Conservation (phyloP, 345 rosid species). For the Iberis pinnata region DNA sequence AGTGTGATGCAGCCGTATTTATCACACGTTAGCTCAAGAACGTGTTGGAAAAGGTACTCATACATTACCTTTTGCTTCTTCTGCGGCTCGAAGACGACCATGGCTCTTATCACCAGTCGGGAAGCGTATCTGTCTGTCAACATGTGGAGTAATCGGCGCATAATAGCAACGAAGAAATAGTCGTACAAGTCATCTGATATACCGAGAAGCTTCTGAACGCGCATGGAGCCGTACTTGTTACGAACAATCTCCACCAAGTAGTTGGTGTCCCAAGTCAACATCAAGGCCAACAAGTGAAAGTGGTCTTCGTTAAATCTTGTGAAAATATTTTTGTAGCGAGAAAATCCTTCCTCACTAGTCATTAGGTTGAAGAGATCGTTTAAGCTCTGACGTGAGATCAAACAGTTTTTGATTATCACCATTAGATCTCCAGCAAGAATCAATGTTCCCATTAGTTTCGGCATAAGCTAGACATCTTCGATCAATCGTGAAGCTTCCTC, state of each 20-base stretch:
- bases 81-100: neutral
- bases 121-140: constrained; percentile 12
- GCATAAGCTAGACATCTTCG: too few species aligned
- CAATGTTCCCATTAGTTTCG: too few species aligned
- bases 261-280: constrained; percentile 7
- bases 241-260: neutral
- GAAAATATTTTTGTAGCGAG: neutral
- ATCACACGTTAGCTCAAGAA: neutral
- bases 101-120: constrained; percentile 18
- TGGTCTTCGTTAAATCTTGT: neutral
- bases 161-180: neutral
- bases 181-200: constrained; percentile 10
- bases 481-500: too few species aligned
- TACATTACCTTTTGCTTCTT: neutral
- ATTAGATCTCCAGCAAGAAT: too few species aligned
- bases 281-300: neutral
- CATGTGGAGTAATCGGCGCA: constrained; percentile 9
- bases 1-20: neutral
- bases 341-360: neutral
- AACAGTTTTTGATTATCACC: too few species aligned
- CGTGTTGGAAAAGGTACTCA: neutral
- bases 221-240: constrained; percentile 5
- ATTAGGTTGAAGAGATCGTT: neutral
- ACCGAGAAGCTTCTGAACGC: constrained; percentile 17
- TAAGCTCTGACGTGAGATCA: neutral